Conservation (phyloP, 2,329 filamentous ascomycete genomes). For the Rutstroemia sydowiana region DNA sequence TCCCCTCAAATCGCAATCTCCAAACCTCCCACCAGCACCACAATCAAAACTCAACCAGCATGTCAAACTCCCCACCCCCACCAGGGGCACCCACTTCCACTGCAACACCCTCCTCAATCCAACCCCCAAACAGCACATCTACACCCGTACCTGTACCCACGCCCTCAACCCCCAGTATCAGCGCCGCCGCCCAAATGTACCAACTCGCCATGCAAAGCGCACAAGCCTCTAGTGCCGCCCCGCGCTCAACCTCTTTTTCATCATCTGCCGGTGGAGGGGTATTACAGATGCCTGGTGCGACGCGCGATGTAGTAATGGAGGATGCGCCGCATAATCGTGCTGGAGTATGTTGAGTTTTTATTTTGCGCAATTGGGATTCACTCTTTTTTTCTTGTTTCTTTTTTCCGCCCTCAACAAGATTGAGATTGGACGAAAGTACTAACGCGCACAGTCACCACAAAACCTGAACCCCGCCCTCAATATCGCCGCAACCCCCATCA, state of each 20-base stretch:
- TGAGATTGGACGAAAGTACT: too few relatives aligned
- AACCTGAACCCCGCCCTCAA: slow-evolving; percentile 8
- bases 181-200: slow-evolving; percentile 23
- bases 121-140: slow-evolving; percentile 14
- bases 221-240: slow-evolving; percentile 16
- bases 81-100: too few relatives aligned
- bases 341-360: slow-evolving; percentile 15
- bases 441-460: neutral
- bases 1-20: too few relatives aligned
- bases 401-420: neutral
- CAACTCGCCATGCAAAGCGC: slow-evolving; percentile 22
- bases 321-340: slow-evolving; percentile 21
- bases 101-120: too few relatives aligned
- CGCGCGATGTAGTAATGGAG: slow-evolving; percentile 25
- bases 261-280: too few relatives aligned
- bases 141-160: too few relatives aligned
- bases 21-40: too few relatives aligned
- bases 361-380: neutral
- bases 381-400: neutral
- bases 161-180: too few relatives aligned
- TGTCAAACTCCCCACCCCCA: too few relatives aligned
- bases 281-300: slow-evolving; percentile 13
- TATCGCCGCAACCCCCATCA: neutral
- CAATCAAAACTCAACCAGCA: too few relatives aligned
- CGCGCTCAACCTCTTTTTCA: neutral